phyloP scores from a whole-genome alignment of 1,139 yeast genomes.

The Pichiaceae sp. region DNA sequence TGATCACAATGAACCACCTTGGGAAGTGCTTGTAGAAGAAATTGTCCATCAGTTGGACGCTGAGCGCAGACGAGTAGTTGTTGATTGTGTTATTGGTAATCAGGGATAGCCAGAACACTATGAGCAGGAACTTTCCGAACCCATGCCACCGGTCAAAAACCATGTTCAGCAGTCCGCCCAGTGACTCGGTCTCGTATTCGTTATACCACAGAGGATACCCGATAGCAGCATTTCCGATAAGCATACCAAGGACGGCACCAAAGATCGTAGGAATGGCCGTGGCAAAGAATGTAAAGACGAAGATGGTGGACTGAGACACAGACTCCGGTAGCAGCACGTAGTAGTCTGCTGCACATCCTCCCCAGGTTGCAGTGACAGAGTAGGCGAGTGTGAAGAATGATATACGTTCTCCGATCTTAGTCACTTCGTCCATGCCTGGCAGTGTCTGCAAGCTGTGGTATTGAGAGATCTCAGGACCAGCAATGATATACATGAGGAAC shows the following conservation, averaged over 20 bases:
- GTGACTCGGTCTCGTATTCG: conserved; percentile 52
- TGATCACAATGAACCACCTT: conserved; percentile 69
- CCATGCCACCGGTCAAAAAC: conserved; percentile 73
- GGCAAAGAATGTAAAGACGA: conserved; percentile 57
- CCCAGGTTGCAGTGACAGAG: conserved; percentile 87
- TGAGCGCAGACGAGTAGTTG: conserved; percentile 78
- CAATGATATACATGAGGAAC: conserved; percentile 58
- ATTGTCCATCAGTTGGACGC: conserved; percentile 60
- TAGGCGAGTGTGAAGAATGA: conserved; percentile 69
- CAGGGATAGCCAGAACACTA: conserved; percentile 61
- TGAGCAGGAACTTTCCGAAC: conserved; percentile 69
- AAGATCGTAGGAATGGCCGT: conserved; percentile 67
- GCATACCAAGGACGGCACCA: conserved; percentile 66
- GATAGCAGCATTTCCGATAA: conserved; percentile 65
- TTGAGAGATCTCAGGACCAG: conserved; percentile 43
- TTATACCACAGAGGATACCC: conserved; percentile 47
- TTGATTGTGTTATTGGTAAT: conserved; percentile 76
- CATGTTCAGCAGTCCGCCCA: conserved; percentile 69
- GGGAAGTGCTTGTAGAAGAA: conserved; percentile 56
- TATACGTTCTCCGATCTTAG: conserved; percentile 57
- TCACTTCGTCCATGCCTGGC: conserved; percentile 28
- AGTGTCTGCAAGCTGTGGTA: conserved; percentile 30
- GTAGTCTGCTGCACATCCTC: conserved; percentile 80
- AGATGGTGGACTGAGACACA: conserved; percentile 50
- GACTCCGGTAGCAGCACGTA: conserved; percentile 75